A percentile compares a stretch with the other conserved stretches of the same genome.
phyloP scores from a whole-genome alignment of 352 stramenopile species.

The Blastocystis sp. region DNA sequence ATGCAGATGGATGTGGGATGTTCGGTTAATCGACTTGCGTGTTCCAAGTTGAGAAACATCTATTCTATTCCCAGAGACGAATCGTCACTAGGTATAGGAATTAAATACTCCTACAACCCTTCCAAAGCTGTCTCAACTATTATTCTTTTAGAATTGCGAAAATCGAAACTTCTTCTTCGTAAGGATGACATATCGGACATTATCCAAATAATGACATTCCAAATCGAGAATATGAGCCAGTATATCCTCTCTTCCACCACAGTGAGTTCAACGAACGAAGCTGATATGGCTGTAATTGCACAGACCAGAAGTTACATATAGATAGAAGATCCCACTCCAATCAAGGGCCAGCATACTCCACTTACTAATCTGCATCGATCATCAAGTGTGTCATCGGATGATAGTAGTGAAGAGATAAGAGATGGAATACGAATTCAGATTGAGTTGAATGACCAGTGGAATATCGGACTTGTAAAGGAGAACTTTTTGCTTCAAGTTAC shows the following conservation, averaged over 20 bases:
- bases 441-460: background rate
- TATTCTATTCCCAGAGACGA: background rate
- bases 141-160: background rate
- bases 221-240: background rate
- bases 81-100: background rate
- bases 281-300: background rate
- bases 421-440: background rate
- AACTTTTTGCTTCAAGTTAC: background rate
- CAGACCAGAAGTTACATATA: background rate
- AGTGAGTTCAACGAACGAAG: background rate
- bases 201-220: background rate
- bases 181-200: background rate
- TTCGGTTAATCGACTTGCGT: background rate
- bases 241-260: background rate
- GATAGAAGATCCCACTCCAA: background rate
- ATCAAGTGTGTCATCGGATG: too few species aligned
- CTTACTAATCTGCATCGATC: background rate
- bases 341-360: background rate
- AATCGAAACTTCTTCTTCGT: background rate
- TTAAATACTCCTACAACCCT: background rate
- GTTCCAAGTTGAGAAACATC: background rate
- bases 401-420: too few species aligned
- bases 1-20: background rate
- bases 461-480: background rate
- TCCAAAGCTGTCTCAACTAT: background rate